A percentile compares a stretch with the other conserved stretches of the same genome.
phyloP scores from a whole-genome alignment of 768 basidiomycete genomes.

The Xerocomus spinulosus region DNA sequence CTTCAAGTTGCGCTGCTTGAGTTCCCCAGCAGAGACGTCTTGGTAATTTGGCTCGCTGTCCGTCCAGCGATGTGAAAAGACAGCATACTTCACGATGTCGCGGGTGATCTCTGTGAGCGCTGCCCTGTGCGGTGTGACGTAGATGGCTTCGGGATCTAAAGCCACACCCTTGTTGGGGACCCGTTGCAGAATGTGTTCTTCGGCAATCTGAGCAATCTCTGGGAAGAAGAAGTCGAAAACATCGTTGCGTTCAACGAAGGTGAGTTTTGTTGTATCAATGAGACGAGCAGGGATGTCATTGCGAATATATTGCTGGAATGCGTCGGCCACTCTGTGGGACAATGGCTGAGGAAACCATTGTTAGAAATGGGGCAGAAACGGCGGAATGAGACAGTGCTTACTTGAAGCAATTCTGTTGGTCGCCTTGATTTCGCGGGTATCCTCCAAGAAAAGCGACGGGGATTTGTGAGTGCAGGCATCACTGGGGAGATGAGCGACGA shows the following conservation, averaged over 20 bases:
- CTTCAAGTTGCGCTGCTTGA: neutral
- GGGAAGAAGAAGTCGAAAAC: slow-evolving; percentile 17
- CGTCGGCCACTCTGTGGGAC: slow-evolving; percentile 4
- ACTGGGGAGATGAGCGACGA: no score
- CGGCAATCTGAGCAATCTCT: slow-evolving; percentile 16
- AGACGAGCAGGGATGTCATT: slow-evolving; percentile 27
- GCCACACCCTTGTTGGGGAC: neutral
- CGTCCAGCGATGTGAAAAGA: slow-evolving; percentile 27
- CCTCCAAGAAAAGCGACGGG: slow-evolving; percentile 7
- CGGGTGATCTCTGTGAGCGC: slow-evolving; percentile 17
- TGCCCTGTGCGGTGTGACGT: slow-evolving; percentile 7
- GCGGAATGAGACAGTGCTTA: neutral
- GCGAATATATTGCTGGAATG: slow-evolving; percentile 18
- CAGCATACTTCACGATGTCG: slow-evolving; percentile 18
- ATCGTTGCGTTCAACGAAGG: slow-evolving; percentile 19
- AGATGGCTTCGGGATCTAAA: slow-evolving; percentile 12
- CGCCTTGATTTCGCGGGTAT: neutral
- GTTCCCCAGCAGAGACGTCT: slow-evolving; percentile 9
- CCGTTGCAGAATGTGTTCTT: slow-evolving; percentile 10
- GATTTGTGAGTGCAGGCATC: no score
- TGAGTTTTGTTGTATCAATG: slow-evolving; percentile 20
- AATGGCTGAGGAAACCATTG: neutral
- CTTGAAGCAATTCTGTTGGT: slow-evolving; percentile 1
- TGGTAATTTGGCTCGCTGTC: slow-evolving; percentile 21
- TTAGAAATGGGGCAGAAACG: neutral